phyloP scores from a whole-genome alignment of 306 rosid species.

The Trifolium repens region DNA sequence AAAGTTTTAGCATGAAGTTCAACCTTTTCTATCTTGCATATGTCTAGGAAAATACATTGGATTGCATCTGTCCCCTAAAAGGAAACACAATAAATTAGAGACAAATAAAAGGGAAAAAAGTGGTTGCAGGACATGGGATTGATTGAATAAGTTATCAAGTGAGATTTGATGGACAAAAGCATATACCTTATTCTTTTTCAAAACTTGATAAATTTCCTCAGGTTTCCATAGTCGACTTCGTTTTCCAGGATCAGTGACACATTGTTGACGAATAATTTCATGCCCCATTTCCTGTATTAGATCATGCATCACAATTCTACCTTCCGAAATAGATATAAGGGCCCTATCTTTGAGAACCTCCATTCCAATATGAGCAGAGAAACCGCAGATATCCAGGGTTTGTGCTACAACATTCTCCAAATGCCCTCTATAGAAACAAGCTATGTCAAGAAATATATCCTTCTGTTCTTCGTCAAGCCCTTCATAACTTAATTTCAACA shows the following conservation, averaged over 20 bases:
- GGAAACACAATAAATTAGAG: background rate
- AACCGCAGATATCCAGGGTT: conserved; percentile 11
- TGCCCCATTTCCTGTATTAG: conserved; percentile 39
- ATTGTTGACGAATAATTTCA: conserved; percentile 39
- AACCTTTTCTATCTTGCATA: background rate
- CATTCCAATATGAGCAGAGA: conserved; percentile 21
- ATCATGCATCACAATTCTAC: conserved; percentile 43
- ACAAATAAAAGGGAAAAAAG: too few species aligned
- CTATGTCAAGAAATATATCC: conserved; percentile 41
- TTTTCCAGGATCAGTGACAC: background rate
- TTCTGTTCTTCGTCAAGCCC: conserved; percentile 31
- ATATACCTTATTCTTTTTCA: background rate
- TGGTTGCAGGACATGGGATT: background rate
- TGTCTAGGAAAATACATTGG: background rate
- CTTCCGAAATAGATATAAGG: background rate
- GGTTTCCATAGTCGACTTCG: background rate
- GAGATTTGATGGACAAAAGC: background rate
- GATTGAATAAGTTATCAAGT: too few species aligned
- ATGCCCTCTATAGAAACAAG: conserved; percentile 37
- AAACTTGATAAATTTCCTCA: background rate
- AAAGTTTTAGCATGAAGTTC: background rate
- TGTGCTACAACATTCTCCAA: background rate
- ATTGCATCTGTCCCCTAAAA: background rate
- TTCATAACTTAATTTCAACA: conserved; percentile 39
- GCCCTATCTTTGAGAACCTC: conserved; percentile 15